A percentile compares a stretch with the other conserved stretches of the same genome.
Conservation (phyloP, 164 flowering plant species). For the Berberis thunbergii region DNA sequence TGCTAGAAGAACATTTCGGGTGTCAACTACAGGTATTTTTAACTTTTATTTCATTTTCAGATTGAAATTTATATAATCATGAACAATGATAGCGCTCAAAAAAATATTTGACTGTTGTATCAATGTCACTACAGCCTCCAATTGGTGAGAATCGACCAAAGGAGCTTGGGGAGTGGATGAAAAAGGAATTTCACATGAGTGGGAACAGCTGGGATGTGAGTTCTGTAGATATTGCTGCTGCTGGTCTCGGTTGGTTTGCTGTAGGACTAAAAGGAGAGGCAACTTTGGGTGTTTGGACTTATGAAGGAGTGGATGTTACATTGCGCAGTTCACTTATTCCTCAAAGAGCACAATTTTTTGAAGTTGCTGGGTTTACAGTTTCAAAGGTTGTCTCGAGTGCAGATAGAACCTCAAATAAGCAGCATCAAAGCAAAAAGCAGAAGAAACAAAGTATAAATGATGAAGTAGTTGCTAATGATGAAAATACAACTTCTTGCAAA, state of each 20-base stretch:
- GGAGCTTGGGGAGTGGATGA: no score
- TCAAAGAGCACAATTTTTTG: slow-evolving; percentile 45
- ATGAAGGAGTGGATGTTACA: slow-evolving; percentile 71
- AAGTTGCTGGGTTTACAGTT: slow-evolving; percentile 73
- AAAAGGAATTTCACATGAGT: slow-evolving; percentile 9
- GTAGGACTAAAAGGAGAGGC: no score
- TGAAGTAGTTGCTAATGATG: background rate
- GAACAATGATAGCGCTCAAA: no score
- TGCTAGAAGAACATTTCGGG: slow-evolving; percentile 79
- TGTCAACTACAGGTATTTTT: slow-evolving; percentile 66
- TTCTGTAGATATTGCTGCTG: slow-evolving; percentile 74
- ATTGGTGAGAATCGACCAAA: no score
- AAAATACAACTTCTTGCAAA: no score
- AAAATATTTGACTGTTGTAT: no score
- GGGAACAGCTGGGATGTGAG: slow-evolving; percentile 81
- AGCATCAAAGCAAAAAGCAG: slow-evolving; percentile 23
- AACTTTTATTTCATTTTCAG: no score
- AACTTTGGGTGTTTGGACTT: slow-evolving; percentile 52
- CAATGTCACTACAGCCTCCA: no score
- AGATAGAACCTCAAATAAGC: slow-evolving; percentile 50
- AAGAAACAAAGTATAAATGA: slow-evolving; percentile 22
- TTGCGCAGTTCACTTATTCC: slow-evolving; percentile 64
- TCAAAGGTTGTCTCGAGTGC: slow-evolving; percentile 79
- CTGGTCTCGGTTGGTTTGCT: slow-evolving; percentile 5
- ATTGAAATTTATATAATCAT: no score